Base-by-base conservation (phyloP, 352 stramenopile genomes). In the Phytophthora pinifolia region DNA sequence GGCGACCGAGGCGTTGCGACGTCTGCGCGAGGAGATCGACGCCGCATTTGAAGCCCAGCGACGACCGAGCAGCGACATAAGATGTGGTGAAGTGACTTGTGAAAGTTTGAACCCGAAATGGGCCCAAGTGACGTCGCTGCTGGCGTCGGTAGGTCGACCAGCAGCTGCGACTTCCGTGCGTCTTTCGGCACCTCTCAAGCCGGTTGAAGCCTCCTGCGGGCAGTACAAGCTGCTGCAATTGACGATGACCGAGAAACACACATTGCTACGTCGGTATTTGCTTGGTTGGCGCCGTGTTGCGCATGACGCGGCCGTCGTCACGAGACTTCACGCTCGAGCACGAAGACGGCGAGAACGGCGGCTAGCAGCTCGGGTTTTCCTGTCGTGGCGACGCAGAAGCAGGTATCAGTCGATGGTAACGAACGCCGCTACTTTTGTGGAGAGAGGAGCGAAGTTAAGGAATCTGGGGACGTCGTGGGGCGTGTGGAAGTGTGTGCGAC, bases 41-140 rank as follows among this genome's bases (percentile, higher is more conserved):
- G 61, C 61, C 27, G 61, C 49, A 5, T 70, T 70, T 25, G 44
- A 65, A 2, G 49, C 54, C 6, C 61, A 56, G n/a, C 42, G 48
- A 41, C 37, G 34, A 6, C 12, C 34, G 0, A 51, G 6, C 10
- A 48, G 9, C 9, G 29, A 32, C 0, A 36, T 8, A 10, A 56
- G 25, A 30, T 13, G n/a, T 5, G 3, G 18, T 1, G n/a, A 10
- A 33, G 27, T 4, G 0, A 10, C 25, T 0, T 12, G 32, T 1
- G 30, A 41, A 8, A 29, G 20, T 44, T 48, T 44, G 10, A 18
- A 39, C 8, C 35, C 62, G 13, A 66, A 66, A 59, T 70, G 62
- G 62, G 56, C 47, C 8, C 18, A 63, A 60, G 57, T 70, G 35
- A 70, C 62, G 41, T 31, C 46, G 46, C 31, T 70, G 17, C 37